phyloP scores from a whole-genome alignment of 176 grass and related monocot species.

The Hordeum vulgare region DNA sequence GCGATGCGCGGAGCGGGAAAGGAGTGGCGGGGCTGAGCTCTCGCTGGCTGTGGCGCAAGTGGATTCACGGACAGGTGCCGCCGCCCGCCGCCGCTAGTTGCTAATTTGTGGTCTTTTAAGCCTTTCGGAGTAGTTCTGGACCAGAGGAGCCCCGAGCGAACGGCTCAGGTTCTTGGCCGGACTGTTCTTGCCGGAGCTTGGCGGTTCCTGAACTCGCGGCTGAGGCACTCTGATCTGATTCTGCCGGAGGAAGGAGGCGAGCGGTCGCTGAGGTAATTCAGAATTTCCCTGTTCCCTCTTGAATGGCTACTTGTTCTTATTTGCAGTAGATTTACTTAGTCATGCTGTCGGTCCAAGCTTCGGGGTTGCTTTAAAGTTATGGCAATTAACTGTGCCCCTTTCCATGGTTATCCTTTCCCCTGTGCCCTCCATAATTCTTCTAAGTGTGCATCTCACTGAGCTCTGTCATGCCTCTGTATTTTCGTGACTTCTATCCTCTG shows the following conservation, averaged over 20 bases:
- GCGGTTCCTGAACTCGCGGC: not conserved
- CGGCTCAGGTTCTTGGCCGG: not conserved
- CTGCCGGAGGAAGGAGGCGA: not conserved
- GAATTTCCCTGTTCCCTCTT: not conserved
- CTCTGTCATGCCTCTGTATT: not conserved
- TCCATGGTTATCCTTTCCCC: not conserved
- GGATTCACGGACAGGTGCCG: slow-evolving; percentile 8
- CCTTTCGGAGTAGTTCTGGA: not conserved
- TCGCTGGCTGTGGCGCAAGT: slow-evolving; percentile 26
- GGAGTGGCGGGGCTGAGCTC: not conserved
- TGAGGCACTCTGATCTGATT: not conserved
- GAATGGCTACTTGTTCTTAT: not conserved
- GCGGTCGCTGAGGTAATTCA: slow-evolving; percentile 12
- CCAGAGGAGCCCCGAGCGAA: not conserved
- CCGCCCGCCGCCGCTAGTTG: not conserved
- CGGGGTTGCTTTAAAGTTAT: not conserved
- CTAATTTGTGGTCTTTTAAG: not conserved
- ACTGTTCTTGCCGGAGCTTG: not conserved
- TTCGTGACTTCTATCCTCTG: not conserved
- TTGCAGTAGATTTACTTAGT: not conserved
- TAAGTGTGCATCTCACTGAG: not conserved
- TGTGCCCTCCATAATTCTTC: not conserved
- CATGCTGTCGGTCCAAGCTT: not conserved
- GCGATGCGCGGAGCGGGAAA: slow-evolving; percentile 3
- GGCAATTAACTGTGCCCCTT: not conserved